Evolutionary conservation across 768 basidiomycete genomes (phyloP).

Genomic region (Naganishia kalamii): DNA sequence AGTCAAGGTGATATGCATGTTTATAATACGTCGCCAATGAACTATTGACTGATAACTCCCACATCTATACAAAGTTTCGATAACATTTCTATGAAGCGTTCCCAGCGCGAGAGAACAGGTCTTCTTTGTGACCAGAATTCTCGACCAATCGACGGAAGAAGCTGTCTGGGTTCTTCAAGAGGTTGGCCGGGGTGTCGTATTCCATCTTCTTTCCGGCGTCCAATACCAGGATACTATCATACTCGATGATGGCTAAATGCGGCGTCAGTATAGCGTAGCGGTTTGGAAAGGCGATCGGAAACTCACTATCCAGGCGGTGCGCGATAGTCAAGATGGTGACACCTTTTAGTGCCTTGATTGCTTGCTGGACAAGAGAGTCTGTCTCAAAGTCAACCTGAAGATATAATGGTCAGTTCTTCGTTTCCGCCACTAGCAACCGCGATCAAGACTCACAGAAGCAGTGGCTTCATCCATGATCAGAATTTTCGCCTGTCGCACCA

Average conservation of each 20-base stretch:
- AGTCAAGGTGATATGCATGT: no score
- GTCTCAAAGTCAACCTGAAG: conserved; percentile 54
- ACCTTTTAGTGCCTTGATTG: conserved; percentile 52
- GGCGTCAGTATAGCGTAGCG: conserved; percentile 49
- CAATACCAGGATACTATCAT: conserved; percentile 57
- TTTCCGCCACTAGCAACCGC: conserved; percentile 23
- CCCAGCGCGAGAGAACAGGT: not conserved
- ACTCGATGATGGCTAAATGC: conserved; percentile 60
- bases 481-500: conserved; percentile 56
- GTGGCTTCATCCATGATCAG: conserved; percentile 56
- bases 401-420: not conserved
- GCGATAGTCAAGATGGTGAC: conserved; percentile 58
- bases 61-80: not conserved
- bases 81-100: not conserved
- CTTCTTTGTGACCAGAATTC: conserved; percentile 21
- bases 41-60: not conserved
- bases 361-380: conserved; percentile 56
- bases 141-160: conserved; percentile 58
- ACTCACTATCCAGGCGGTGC: conserved; percentile 59
- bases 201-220: conserved; percentile 66
- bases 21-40: no score
- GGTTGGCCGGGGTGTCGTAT: conserved; percentile 60
- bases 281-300: conserved; percentile 19
- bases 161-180: conserved; percentile 52
- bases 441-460: conserved; percentile 53